Conservation (phyloP, 148 eudicot genomes). For the Amaranthus palmeri region DNA sequence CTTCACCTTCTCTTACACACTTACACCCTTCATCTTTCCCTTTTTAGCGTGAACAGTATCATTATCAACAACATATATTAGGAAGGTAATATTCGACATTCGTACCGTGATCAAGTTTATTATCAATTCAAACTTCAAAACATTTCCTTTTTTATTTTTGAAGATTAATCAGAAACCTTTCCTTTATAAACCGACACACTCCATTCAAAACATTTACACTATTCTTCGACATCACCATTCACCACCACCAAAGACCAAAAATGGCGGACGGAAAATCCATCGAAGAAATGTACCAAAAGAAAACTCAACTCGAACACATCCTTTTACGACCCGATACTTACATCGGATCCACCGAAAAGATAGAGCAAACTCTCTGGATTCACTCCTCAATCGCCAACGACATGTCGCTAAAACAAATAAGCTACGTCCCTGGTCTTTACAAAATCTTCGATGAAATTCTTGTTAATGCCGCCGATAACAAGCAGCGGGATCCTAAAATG, state of each 20-base stretch:
- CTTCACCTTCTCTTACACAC: no score
- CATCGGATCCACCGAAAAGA: conserved; percentile 80
- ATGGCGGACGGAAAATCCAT: conserved; percentile 40
- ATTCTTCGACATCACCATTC: not conserved
- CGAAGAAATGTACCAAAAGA: conserved; percentile 93
- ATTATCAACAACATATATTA: no score
- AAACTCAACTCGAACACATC: conserved; percentile 91
- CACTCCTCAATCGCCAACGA: conserved; percentile 27
- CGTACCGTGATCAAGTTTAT: no score
- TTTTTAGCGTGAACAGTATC: no score
- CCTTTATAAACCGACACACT: no score
- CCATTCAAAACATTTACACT: conserved; percentile 17
- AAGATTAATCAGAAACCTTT: no score
- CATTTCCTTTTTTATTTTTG: no score
- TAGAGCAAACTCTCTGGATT: conserved; percentile 68
- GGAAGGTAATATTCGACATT: no score
- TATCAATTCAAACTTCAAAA: no score
- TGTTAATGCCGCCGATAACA: conserved; percentile 91
- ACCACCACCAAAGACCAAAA: not conserved
- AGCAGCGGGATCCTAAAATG: conserved; percentile 83
- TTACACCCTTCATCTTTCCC: no score
- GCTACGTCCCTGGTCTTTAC: conserved; percentile 87
- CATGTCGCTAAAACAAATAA: conserved; percentile 37
- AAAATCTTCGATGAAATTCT: conserved; percentile 94
- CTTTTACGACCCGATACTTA: conserved; percentile 96